Evolutionary conservation across 1,284 basidiomycete genomes (phyloP).

Genomic region (Trichosporon sp.): DNA sequence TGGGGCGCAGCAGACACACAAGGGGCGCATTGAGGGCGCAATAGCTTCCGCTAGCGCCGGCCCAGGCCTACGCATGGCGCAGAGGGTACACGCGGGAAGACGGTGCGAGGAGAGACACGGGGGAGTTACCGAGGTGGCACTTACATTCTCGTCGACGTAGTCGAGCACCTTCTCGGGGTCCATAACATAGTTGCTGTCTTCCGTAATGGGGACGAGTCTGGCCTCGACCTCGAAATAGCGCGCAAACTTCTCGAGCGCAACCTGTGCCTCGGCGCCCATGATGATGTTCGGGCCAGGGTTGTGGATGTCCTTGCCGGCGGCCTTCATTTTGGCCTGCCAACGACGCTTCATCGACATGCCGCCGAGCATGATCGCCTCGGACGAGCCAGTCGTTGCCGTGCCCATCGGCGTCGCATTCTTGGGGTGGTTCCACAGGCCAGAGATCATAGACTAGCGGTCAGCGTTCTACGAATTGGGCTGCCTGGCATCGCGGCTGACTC

Average conservation of each 20-base stretch:
- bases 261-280: conserved; percentile 69
- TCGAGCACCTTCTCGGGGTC: conserved; percentile 80
- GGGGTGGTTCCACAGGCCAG: conserved; percentile 89
- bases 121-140: neutral
- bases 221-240: conserved; percentile 56
- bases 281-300: conserved; percentile 63
- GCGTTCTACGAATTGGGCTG: neutral
- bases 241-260: conserved; percentile 81
- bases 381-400: conserved; percentile 90
- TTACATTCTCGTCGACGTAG: conserved; percentile 75
- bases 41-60: neutral
- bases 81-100: neutral
- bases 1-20: too few species aligned
- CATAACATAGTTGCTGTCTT: conserved; percentile 67
- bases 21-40: too few species aligned
- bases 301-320: conserved; percentile 76
- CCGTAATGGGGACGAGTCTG: conserved; percentile 12
- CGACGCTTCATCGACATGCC: conserved; percentile 91
- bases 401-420: conserved; percentile 69
- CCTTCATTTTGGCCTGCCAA: conserved; percentile 87
- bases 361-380: conserved; percentile 86
- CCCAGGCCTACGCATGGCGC: too few species aligned
- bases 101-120: neutral
- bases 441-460: conserved; percentile 62
- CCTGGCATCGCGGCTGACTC: neutral